phyloP scores from a whole-genome alignment of 139 green algal genomes.

The Haematococcus lacustris region DNA sequence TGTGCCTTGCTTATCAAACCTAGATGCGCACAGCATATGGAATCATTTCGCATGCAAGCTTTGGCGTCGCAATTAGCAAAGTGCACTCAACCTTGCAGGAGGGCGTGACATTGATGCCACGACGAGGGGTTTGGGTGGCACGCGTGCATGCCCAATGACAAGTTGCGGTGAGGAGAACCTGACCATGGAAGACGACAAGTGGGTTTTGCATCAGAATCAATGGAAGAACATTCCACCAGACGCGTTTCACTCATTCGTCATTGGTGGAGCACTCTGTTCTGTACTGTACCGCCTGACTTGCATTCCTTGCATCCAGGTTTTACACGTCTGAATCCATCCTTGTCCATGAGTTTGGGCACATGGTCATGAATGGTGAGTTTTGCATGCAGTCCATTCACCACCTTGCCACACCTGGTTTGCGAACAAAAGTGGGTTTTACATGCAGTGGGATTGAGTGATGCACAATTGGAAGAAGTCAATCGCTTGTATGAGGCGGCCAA shows the following conservation, averaged over 20 bases:
- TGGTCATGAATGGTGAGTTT: constrained; percentile 33
- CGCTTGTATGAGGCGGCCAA: too few relatives aligned
- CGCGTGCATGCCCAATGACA: constrained; percentile 21
- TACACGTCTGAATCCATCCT: constrained; percentile 60
- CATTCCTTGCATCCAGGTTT: constrained; percentile 2
- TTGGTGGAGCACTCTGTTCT: background rate
- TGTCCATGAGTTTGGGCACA: constrained; percentile 66
- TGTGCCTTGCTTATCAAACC: background rate
- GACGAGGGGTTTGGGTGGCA: constrained; percentile 62
- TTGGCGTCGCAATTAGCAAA: background rate
- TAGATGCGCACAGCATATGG: background rate
- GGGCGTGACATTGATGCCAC: constrained; percentile 43
- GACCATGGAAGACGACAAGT: constrained; percentile 48
- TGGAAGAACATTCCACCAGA: background rate
- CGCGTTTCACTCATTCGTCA: background rate
- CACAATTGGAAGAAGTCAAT: too few relatives aligned
- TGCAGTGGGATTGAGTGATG: too few relatives aligned
- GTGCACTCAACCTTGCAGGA: constrained; percentile 8
- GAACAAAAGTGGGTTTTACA: too few relatives aligned
- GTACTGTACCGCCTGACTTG: background rate
- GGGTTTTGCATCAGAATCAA: background rate
- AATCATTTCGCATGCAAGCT: background rate
- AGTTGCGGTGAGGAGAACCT: constrained; percentile 34
- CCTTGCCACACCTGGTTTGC: background rate
- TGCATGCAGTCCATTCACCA: background rate